phyloP scores from a whole-genome alignment of 1,284 basidiomycete genomes.

The Irpex lacteus region DNA sequence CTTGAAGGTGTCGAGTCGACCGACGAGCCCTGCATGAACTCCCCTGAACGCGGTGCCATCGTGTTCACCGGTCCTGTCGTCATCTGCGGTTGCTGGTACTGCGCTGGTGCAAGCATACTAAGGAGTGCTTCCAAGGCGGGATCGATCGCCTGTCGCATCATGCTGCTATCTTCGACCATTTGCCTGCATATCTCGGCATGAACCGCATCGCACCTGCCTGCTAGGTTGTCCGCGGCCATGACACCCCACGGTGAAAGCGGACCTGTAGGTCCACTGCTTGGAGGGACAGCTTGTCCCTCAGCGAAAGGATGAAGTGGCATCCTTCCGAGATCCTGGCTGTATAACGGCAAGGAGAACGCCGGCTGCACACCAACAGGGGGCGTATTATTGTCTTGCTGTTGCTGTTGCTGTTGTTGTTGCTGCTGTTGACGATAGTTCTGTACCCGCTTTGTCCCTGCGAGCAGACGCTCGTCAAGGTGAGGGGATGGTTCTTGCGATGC shows the following conservation, averaged over 20 bases:
- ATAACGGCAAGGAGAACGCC: neutral
- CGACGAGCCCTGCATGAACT: neutral
- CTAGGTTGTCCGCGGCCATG: neutral
- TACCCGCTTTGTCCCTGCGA: neutral
- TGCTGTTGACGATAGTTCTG: neutral
- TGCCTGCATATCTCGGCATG: neutral
- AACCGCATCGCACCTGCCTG: neutral
- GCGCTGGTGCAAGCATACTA: neutral
- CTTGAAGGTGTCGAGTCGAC: neutral
- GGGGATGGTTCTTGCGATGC: neutral
- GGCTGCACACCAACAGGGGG: neutral
- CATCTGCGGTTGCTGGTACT: constrained; percentile 1
- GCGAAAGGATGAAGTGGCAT: constrained; percentile 2
- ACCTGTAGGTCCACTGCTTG: neutral
- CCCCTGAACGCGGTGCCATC: neutral
- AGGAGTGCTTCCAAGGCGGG: neutral
- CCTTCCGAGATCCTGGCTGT: constrained; percentile 9
- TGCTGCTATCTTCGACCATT: neutral
- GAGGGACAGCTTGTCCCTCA: neutral
- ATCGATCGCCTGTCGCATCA: neutral
- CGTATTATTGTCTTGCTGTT: neutral
- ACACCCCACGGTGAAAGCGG: neutral
- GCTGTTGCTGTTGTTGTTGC: neutral
- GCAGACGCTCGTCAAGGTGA: neutral
- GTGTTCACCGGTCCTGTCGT: neutral